Base-by-base conservation (phyloP, 345 rosid genomes). In the Salix caprea region DNA sequence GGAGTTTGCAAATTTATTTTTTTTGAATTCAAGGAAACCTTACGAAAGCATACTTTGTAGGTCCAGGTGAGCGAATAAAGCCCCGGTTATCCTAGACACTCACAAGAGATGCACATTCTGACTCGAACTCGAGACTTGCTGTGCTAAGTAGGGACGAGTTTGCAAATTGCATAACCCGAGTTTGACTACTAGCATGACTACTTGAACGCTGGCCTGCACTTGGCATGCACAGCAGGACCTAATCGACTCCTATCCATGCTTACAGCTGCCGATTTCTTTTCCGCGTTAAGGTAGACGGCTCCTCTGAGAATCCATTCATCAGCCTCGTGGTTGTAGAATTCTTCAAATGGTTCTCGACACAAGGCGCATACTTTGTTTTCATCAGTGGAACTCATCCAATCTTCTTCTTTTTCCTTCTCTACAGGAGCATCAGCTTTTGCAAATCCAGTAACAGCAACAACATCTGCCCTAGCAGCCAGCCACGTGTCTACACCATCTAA, bases 301-400 rank as follows among this genome's bases (percentile, higher is more conserved):
- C 84, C 91, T 78, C 52, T 80, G 28, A 83, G 77, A 84, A 86
- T 83, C 89, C 88, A 88, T 4, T 88, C 91, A 39, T 85, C 86
- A 14, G 70, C 78, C 21, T 85, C 88, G 72, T 86, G 80, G 34
- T 82, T 80, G 71, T 76, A 88, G 54, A 84, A 88, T 7, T 85
- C 86, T n/a, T 88, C 90, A 26, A 88, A 82, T 4, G 78, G 61
- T 60, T 85, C 89, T 6, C 54, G 10, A 3, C 89, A 86, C 1
- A 86, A 52, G 1, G 85, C 84, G 37, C 91, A 85, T 12, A 24
- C 23, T 70, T 64, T 83, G 30, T 77, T 72, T 10, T 78, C 81
- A 44, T 86, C 84, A 0, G 85, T 86, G 37, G 50, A 26, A 26
- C 26, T 26, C 26, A 30, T 30, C 32, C 32, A 30, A 30, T 30